Percentiles rank a stretch among this genome's conserved stretches.
Evolutionary conservation across 2,329 filamentous ascomycete species (phyloP).

Genomic region (Ophidiomyces ophidiicola): DNA sequence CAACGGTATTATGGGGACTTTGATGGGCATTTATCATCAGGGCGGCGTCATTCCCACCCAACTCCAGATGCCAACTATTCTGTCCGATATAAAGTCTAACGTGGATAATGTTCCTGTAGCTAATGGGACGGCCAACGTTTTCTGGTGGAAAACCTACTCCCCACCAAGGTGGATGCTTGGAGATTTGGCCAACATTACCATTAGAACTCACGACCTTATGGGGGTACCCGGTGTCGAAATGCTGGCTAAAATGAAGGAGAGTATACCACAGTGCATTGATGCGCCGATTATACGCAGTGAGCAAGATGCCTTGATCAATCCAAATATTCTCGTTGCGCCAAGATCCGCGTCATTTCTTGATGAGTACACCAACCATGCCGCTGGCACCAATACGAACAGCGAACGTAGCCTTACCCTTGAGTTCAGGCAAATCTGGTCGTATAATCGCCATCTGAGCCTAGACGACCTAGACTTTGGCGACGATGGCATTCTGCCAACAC

Average conservation of each 20-base stretch:
- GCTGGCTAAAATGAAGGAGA: constrained; percentile 27
- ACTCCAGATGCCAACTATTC: constrained; percentile 33
- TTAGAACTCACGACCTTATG: constrained; percentile 39
- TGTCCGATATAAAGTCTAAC: constrained; percentile 12
- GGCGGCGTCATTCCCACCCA: constrained; percentile 41
- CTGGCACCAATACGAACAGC: not conserved
- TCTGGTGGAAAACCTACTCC: constrained; percentile 46
- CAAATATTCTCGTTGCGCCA: constrained; percentile 36
- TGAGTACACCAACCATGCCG: constrained; percentile 19
- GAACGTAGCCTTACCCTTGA: constrained; percentile 11
- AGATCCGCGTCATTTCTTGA: constrained; percentile 35
- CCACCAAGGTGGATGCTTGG: constrained; percentile 42
- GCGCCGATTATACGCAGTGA: constrained; percentile 2
- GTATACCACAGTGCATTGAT: constrained; percentile 24
- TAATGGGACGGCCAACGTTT: constrained; percentile 26
- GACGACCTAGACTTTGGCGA: constrained; percentile 42
- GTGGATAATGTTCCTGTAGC: constrained; percentile 19
- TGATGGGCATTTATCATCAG: constrained; percentile 45
- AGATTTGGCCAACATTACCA: constrained; percentile 20
- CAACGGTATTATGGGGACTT: constrained; percentile 36
- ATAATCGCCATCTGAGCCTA: constrained; percentile 37
- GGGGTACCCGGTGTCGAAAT: constrained; percentile 34
- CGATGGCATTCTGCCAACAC: constrained; percentile 37
- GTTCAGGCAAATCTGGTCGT: constrained; percentile 34
- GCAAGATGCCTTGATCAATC: constrained; percentile 5